A percentile compares a stretch with the other conserved stretches of the same genome.
phyloP scores from a whole-genome alignment of 768 basidiomycete genomes.

The Amyloporia xantha region DNA sequence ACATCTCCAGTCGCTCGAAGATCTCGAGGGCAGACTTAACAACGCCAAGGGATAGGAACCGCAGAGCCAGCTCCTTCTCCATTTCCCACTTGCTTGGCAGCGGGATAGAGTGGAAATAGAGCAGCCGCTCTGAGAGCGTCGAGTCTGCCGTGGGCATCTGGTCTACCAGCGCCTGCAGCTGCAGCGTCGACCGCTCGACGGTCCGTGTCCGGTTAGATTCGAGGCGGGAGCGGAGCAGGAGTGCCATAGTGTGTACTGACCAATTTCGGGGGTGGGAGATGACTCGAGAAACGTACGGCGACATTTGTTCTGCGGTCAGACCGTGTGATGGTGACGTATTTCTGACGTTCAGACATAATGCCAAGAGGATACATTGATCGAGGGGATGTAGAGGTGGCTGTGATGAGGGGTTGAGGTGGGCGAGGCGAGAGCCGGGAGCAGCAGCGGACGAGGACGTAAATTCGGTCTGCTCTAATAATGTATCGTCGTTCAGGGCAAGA shows the following conservation, averaged over 20 bases:
- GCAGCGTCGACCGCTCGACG: slow-evolving; percentile 85
- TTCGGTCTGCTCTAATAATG: slow-evolving; percentile 87
- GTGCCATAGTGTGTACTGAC: slow-evolving; percentile 95
- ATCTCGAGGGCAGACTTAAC: slow-evolving; percentile 88
- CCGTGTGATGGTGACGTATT: slow-evolving; percentile 89
- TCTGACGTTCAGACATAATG: slow-evolving; percentile 83
- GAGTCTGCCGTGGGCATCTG: slow-evolving; percentile 93
- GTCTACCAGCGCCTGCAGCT: slow-evolving; percentile 92
- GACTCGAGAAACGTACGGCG: slow-evolving; percentile 85
- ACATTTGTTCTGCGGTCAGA: slow-evolving; percentile 87
- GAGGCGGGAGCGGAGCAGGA: slow-evolving; percentile 86
- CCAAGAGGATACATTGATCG: slow-evolving; percentile 89
- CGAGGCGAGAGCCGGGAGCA: slow-evolving; percentile 38
- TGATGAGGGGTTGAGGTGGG: slow-evolving; percentile 71
- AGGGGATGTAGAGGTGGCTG: slow-evolving; percentile 89
- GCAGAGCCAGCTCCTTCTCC: slow-evolving; percentile 81
- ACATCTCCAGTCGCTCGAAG: slow-evolving; percentile 94
- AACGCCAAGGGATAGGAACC: slow-evolving; percentile 82
- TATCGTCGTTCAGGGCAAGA: slow-evolving; percentile 88
- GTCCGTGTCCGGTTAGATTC: slow-evolving; percentile 87
- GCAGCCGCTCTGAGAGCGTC: slow-evolving; percentile 61
- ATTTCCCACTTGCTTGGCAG: slow-evolving; percentile 92
- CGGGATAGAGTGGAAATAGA: slow-evolving; percentile 73
- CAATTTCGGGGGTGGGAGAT: slow-evolving; percentile 88
- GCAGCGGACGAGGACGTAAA: slow-evolving; percentile 72